Evolutionary conservation across 345 rosid species (phyloP).

Genomic region (Arabis hirsuta): DNA sequence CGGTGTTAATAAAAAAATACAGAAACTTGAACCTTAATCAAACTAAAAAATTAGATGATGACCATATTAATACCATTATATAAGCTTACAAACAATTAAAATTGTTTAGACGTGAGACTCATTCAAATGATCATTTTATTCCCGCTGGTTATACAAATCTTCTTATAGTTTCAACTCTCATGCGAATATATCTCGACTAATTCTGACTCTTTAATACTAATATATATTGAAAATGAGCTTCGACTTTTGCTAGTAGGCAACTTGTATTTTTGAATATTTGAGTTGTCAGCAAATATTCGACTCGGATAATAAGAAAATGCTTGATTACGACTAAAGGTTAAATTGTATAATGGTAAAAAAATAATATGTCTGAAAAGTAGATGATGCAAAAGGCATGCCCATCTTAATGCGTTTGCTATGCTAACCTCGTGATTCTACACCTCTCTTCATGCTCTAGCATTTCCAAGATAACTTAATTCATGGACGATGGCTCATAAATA

Average conservation of each 20-base stretch:
- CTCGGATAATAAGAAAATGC: slow-evolving; percentile 29
- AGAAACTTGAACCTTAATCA: slow-evolving; percentile 19
- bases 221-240: slow-evolving; percentile 16
- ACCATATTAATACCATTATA: slow-evolving; percentile 24
- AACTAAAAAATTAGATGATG: slow-evolving; percentile 8
- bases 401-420: slow-evolving; percentile 37
- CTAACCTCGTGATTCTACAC: slow-evolving; percentile 40
- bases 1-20: neutral
- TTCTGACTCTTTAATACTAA: slow-evolving; percentile 4
- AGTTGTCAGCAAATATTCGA: slow-evolving; percentile 35
- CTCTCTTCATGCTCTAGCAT: slow-evolving; percentile 39
- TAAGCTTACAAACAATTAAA: neutral
- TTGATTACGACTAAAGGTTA: slow-evolving; percentile 34
- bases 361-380: slow-evolving; percentile 26
- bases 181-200: slow-evolving; percentile 30
- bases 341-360: slow-evolving; percentile 20
- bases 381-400: slow-evolving; percentile 43
- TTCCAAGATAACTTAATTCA: slow-evolving; percentile 34
- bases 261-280: neutral
- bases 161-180: slow-evolving; percentile 20
- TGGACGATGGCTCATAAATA: neutral
- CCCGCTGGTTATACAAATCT: slow-evolving; percentile 1
- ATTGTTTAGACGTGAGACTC: slow-evolving; percentile 24
- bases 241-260: slow-evolving; percentile 30
- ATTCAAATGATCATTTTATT: slow-evolving; percentile 8